A percentile compares a stretch with the other conserved stretches of the same genome.
These are phyloP conservation scores for Thelonectria olida DNA, from an alignment of 2,329 filamentous ascomycete genomes.

Conservation along the genomic window DNA sequence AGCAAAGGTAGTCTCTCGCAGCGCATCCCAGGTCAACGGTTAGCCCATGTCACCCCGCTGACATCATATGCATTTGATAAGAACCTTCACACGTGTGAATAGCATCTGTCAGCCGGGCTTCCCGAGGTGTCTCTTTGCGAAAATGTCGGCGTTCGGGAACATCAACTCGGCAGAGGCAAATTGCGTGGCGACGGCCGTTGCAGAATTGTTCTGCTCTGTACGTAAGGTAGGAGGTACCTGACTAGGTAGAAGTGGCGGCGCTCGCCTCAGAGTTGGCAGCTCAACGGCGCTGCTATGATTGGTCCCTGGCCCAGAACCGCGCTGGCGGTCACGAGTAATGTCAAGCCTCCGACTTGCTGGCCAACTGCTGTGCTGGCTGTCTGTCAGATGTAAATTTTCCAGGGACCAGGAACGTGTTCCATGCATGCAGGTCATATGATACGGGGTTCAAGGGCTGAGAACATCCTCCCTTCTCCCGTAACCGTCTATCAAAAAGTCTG, in stretches of 20 bases:
- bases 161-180: neutral
- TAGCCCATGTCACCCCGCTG: neutral
- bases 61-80: neutral
- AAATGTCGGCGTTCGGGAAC: neutral
- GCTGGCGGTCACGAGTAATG: neutral
- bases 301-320: neutral
- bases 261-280: neutral
- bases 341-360: neutral
- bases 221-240: too few relatives aligned
- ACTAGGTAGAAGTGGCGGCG: neutral
- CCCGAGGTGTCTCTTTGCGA: neutral
- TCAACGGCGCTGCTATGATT: conserved; percentile 4
- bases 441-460: neutral
- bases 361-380: neutral
- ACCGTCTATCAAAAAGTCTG: neutral
- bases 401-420: neutral
- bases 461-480: neutral
- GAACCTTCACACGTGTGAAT: neutral
- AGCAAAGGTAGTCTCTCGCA: neutral
- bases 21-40: neutral
- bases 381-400: conserved; percentile 3
- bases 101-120: neutral
- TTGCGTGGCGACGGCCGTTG: neutral
- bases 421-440: neutral
- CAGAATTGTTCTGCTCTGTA: neutral